A percentile compares a stretch with the other conserved stretches of the same genome.
These are phyloP conservation scores for Lentinus polychrous DNA, from an alignment of 1,284 basidiomycete genomes.

Conservation along the genomic window DNA sequence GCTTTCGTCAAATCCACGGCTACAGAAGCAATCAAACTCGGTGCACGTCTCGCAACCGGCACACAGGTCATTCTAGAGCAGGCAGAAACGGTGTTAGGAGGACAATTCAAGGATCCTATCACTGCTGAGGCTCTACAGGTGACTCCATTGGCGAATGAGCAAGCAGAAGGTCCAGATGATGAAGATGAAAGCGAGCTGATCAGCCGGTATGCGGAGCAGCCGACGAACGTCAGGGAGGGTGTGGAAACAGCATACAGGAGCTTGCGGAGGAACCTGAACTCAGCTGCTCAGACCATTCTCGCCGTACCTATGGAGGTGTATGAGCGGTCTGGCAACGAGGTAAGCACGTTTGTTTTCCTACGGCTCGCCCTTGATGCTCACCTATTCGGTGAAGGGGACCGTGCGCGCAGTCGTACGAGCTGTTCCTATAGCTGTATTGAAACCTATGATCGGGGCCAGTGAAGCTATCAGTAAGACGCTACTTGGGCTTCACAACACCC, in stretches of 20 bases:
- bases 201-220: conserved; percentile 90
- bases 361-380: background rate
- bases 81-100: conserved; percentile 89
- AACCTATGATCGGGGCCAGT: conserved; percentile 94
- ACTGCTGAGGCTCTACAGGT: conserved; percentile 60
- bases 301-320: conserved; percentile 99
- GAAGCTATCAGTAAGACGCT: conserved; percentile 95
- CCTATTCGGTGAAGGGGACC: conserved; percentile 56
- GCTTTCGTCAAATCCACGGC: conserved; percentile 92
- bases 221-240: conserved; percentile 77
- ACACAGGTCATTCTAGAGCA: conserved; percentile 97
- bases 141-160: conserved; percentile 25
- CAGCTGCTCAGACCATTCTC: conserved; percentile 95
- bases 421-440: conserved; percentile 93
- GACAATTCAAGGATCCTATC: conserved; percentile 58
- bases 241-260: conserved; percentile 88
- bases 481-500: conserved; percentile 83
- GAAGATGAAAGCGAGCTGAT: conserved; percentile 46
- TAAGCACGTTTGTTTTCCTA: conserved; percentile 27
- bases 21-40: conserved; percentile 90
- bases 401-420: conserved; percentile 91
- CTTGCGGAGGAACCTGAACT: conserved; percentile 77
- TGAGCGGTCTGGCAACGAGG: conserved; percentile 84
- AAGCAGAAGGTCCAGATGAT: conserved; percentile 34
- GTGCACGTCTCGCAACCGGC: conserved; percentile 91